Evolutionary conservation across 2,329 filamentous ascomycete genomes (phyloP).

Genomic region (Calonectria pseudoturangicola): DNA sequence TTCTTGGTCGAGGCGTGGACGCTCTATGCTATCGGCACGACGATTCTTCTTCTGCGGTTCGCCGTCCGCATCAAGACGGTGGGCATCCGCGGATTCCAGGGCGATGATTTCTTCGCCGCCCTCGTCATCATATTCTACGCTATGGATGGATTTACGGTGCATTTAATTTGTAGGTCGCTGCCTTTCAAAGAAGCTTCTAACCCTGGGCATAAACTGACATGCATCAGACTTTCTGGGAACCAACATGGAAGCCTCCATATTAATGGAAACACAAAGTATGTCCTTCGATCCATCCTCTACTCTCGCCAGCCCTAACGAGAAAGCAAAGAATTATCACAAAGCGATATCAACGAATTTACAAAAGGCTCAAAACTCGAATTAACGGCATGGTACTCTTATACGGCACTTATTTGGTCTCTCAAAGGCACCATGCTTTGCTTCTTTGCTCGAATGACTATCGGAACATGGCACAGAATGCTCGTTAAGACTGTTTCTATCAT

Average conservation of each 20-base stretch:
- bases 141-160: constrained; percentile 60
- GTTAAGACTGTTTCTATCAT: constrained; percentile 42
- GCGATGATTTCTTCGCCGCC: constrained; percentile 62
- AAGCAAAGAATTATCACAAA: constrained; percentile 46
- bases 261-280: constrained; percentile 37
- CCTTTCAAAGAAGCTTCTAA: background rate
- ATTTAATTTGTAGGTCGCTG: constrained; percentile 56
- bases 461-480: constrained; percentile 51
- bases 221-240: constrained; percentile 47
- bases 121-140: constrained; percentile 59
- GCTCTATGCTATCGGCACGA: constrained; percentile 57
- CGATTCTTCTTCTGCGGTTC: constrained; percentile 58
- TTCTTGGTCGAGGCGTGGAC: constrained; percentile 58
- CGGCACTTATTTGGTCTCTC: constrained; percentile 60
- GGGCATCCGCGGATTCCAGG: constrained; percentile 59
- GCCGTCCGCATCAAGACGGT: constrained; percentile 61
- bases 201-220: accelerated
- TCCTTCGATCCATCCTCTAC: background rate
- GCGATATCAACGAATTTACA: constrained; percentile 55
- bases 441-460: constrained; percentile 55
- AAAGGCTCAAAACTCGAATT: constrained; percentile 62
- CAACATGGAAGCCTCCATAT: constrained; percentile 46
- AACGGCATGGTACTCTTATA: constrained; percentile 63
- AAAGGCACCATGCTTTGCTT: constrained; percentile 57
- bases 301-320: constrained; percentile 1